Base-by-base conservation (phyloP, 805 yeast genomes). In the Jamesozyma piceae region DNA sequence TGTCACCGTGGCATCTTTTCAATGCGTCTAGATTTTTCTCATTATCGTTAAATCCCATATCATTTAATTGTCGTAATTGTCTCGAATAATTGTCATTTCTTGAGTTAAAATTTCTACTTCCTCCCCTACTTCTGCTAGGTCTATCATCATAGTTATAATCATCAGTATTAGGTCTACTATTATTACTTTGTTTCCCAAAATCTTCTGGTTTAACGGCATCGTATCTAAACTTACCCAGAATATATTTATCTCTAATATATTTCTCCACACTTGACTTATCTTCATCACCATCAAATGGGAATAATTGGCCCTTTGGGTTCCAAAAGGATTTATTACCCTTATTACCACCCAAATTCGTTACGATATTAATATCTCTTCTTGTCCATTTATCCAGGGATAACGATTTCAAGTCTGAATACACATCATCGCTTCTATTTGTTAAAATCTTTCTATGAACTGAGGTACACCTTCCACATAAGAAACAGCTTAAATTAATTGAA, bases 401-500 rank as follows among this genome's bases (percentile, higher is more conserved):
- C 1, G 90, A 80, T 53, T 82, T 83, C 4, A 84, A 87, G 39
- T 67, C 63, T 4, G 89, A 79, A 8, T 80, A 61, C 53, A 19
- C n/a, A 38, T 77, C 77, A 14, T 47, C 52, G 24, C 57, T 60
- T 1, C 69, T 53, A 0, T 87, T 84, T 35, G 83, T 66, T 13
- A 54, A 36, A 43, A 73, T 73, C 46, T n/a, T n/a, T n/a, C 84
- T 69, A 62, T 86, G 95, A 22, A 79, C 68, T 3, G 85, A 75
- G 6, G 94, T 92, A 70, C 95, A 86, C 49, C 92, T 67, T n/a
- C 90, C 90, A 66, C 95, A 86, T 14, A 86, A 65, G 47, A 86
- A 78, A 9, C 85, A 66, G 19, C 92, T 92, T 37, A 82, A 50
- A 35, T 57, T 57, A 1, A 53, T 41, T 0, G 64, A 57, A 43